Evolutionary conservation across 805 yeast species (phyloP).

Genomic region (Candida jianshihensis): DNA sequence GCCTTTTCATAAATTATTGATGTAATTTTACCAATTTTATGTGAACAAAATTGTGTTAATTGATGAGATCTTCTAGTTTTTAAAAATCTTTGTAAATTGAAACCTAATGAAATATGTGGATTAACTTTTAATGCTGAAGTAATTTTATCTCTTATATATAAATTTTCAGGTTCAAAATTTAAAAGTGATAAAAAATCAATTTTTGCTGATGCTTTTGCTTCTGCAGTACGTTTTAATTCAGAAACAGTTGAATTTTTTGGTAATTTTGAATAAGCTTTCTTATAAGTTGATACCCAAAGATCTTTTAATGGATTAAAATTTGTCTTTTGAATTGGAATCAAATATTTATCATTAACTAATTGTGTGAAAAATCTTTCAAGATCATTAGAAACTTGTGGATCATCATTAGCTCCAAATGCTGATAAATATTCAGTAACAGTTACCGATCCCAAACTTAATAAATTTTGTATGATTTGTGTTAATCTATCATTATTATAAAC

Average conservation of each 20-base stretch:
- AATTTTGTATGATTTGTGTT: slow-evolving; percentile 60
- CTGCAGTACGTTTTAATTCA: slow-evolving; percentile 49
- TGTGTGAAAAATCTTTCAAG: slow-evolving; percentile 33
- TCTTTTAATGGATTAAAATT: slow-evolving; percentile 31
- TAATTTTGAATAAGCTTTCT: slow-evolving; percentile 30
- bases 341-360: slow-evolving; percentile 42
- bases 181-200: slow-evolving; percentile 30
- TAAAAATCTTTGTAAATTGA: slow-evolving; percentile 61
- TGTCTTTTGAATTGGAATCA: slow-evolving; percentile 38
- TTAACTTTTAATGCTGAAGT: slow-evolving; percentile 38
- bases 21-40: slow-evolving; percentile 64
- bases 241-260: slow-evolving; percentile 36
- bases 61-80: slow-evolving; percentile 60
- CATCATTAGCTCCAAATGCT: slow-evolving; percentile 22
- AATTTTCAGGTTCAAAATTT: slow-evolving; percentile 23
- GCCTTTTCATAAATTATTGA: slow-evolving; percentile 56
- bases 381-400: slow-evolving; percentile 19
- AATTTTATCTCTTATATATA: slow-evolving; percentile 25
- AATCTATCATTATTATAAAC: slow-evolving; percentile 32
- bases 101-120: slow-evolving; percentile 43
- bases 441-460: slow-evolving; percentile 64
- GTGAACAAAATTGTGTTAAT: slow-evolving; percentile 53
- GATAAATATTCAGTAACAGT: slow-evolving; percentile 44
- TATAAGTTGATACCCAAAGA: slow-evolving; percentile 34
- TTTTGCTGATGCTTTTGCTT: slow-evolving; percentile 49